These are phyloP conservation scores for Nymphaea colorata DNA, from an alignment of 164 flowering plant species.

Conservation along the genomic window DNA sequence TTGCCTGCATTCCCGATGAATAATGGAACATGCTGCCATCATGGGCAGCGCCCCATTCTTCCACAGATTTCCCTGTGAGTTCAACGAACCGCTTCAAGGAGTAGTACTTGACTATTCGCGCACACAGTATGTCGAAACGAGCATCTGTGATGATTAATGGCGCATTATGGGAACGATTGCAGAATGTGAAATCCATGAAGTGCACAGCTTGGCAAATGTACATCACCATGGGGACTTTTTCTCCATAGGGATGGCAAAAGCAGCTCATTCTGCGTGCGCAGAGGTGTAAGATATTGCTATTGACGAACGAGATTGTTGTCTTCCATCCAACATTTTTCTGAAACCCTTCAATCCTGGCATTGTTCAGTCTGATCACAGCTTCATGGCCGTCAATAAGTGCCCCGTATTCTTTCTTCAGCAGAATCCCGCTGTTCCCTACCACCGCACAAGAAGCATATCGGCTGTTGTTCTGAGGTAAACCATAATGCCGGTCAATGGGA, in stretches of 20 bases:
- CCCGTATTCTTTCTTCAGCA: slow-evolving; percentile 50
- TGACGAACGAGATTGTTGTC: slow-evolving; percentile 9
- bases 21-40: slow-evolving; percentile 80
- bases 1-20: slow-evolving; percentile 98
- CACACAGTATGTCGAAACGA: slow-evolving; percentile 69
- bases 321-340: slow-evolving; percentile 20
- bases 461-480: slow-evolving; percentile 9
- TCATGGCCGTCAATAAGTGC: slow-evolving; percentile 72
- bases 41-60: slow-evolving; percentile 59
- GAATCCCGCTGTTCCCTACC: slow-evolving; percentile 88
- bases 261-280: slow-evolving; percentile 66
- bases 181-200: slow-evolving; percentile 63
- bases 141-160: slow-evolving; percentile 78
- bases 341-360: slow-evolving; percentile 46
- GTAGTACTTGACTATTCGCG: slow-evolving; percentile 87
- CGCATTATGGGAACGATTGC: slow-evolving; percentile 55
- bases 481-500: slow-evolving; percentile 32
- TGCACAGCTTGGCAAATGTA: slow-evolving; percentile 87
- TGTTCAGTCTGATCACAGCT: slow-evolving; percentile 74
- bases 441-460: slow-evolving; percentile 69
- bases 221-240: slow-evolving; percentile 57
- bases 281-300: slow-evolving; percentile 57
- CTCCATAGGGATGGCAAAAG: slow-evolving; percentile 86
- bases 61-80: slow-evolving; percentile 42
- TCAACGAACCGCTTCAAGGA: slow-evolving; percentile 64